Percentiles rank a stretch among this genome's conserved stretches.
These are phyloP conservation scores for Phytopythium oedochilum DNA, from an alignment of 352 stramenopile genomes.

Conservation along the genomic window DNA sequence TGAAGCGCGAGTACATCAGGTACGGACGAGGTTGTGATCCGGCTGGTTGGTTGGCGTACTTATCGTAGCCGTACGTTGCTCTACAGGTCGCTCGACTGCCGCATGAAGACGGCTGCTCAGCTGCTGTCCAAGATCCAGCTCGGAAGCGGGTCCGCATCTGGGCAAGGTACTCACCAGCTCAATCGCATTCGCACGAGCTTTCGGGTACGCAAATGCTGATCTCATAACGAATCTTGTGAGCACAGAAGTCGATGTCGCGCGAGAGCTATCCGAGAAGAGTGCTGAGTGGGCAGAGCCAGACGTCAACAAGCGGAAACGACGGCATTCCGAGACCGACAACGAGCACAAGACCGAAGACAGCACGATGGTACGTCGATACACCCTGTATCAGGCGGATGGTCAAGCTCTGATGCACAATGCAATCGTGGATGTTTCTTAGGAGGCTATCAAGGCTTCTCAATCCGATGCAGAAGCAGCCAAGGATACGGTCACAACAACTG, in stretches of 20 bases:
- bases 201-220: neutral
- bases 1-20: constrained; percentile 60
- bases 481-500: no score
- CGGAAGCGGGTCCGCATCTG: constrained; percentile 9
- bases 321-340: constrained; percentile 1
- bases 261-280: constrained; percentile 17
- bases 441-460: neutral
- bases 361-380: no score
- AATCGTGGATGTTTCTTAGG: neutral
- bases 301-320: constrained; percentile 41
- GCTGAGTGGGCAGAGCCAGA: constrained; percentile 21
- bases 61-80: neutral
- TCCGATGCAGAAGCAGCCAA: neutral
- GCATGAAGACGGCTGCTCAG: constrained; percentile 45
- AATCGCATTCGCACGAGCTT: neutral
- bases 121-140: constrained; percentile 40
- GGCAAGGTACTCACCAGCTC: constrained; percentile 9
- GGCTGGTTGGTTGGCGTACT: neutral
- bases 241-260: constrained; percentile 6
- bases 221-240: neutral
- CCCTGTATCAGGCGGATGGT: neutral
- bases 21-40: constrained; percentile 9
- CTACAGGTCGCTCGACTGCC: constrained; percentile 47
- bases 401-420: neutral
- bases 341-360: constrained; percentile 1